Conservation (phyloP, 768 basidiomycete genomes). For the Pholiota molesta region DNA sequence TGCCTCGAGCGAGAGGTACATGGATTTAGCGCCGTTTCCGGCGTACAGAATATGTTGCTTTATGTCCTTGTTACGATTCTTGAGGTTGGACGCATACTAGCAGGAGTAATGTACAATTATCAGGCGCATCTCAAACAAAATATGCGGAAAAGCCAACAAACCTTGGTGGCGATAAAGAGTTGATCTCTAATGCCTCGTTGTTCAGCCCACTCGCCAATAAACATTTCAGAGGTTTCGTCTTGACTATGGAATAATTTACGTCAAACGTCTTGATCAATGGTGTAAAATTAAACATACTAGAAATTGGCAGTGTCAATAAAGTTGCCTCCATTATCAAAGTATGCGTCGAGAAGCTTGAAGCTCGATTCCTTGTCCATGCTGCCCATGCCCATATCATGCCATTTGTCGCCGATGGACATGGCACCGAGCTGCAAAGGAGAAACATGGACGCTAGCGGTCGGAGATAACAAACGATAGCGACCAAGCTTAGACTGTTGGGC, state of each 20-base stretch:
- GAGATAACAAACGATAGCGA: conserved; percentile 41
- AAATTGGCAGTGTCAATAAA: conserved; percentile 45
- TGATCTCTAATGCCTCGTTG: neutral
- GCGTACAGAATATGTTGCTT: conserved; percentile 37
- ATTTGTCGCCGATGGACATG: conserved; percentile 50
- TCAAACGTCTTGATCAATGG: neutral
- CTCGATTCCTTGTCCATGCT: conserved; percentile 38
- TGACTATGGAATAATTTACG: conserved; percentile 28
- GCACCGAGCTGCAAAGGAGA: conserved; percentile 38
- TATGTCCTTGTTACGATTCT: conserved; percentile 25
- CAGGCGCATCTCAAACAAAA: neutral
- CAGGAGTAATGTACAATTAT: neutral
- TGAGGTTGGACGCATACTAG: conserved; percentile 16
- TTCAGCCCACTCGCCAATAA: neutral
- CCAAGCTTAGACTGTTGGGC: conserved; percentile 24
- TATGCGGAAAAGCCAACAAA: neutral
- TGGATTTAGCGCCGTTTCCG: conserved; percentile 46
- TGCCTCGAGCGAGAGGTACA: conserved; percentile 42
- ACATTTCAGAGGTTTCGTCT: conserved; percentile 5
- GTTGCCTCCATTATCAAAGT: conserved; percentile 42
- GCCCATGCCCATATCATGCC: conserved; percentile 32
- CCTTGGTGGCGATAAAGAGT: neutral
- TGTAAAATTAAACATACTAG: conserved; percentile 24
- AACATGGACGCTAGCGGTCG: conserved; percentile 36
- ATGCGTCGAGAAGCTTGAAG: conserved; percentile 45